Conservation (phyloP, 345 rosid species). For the Nasturtium officinale region DNA sequence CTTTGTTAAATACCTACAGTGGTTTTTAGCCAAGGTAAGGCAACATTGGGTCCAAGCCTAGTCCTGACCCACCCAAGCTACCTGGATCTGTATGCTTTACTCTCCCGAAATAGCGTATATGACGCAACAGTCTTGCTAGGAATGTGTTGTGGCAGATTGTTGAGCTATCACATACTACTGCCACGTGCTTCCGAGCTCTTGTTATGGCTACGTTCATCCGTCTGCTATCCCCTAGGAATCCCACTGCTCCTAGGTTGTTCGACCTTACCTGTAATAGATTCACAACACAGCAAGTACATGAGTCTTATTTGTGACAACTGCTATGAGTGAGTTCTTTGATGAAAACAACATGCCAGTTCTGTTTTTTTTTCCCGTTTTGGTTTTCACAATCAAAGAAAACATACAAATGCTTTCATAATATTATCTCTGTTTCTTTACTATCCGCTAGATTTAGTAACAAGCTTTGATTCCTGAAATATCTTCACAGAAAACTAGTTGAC, state of each 20-base stretch:
- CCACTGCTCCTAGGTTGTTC: slow-evolving; percentile 83
- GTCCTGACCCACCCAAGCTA: slow-evolving; percentile 77
- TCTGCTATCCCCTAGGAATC: slow-evolving; percentile 90
- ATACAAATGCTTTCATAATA: background rate
- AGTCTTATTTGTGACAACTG: background rate
- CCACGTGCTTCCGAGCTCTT: slow-evolving; percentile 83
- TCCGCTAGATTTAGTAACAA: background rate
- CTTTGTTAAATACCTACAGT: background rate
- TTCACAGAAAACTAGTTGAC: too few relatives aligned
- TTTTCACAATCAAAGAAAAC: slow-evolving; percentile 10
- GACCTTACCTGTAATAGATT: slow-evolving; percentile 64
- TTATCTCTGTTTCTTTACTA: background rate
- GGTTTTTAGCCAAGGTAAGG: slow-evolving; percentile 65
- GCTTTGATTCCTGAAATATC: background rate
- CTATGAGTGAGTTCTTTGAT: background rate
- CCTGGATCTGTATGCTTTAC: slow-evolving; percentile 92
- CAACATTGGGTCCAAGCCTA: slow-evolving; percentile 86
- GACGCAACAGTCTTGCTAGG: slow-evolving; percentile 83
- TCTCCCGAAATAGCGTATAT: slow-evolving; percentile 83
- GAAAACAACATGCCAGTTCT: background rate
- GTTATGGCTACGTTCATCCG: slow-evolving; percentile 94
- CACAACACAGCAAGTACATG: slow-evolving; percentile 3
- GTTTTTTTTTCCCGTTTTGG: background rate
- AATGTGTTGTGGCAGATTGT: slow-evolving; percentile 94
- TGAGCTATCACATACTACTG: slow-evolving; percentile 92